Evolutionary conservation across 305 asterid species (phyloP), one percentile per base, ranked within the genome.

Genomic region (Stenogyne calaminthoides): DNA sequence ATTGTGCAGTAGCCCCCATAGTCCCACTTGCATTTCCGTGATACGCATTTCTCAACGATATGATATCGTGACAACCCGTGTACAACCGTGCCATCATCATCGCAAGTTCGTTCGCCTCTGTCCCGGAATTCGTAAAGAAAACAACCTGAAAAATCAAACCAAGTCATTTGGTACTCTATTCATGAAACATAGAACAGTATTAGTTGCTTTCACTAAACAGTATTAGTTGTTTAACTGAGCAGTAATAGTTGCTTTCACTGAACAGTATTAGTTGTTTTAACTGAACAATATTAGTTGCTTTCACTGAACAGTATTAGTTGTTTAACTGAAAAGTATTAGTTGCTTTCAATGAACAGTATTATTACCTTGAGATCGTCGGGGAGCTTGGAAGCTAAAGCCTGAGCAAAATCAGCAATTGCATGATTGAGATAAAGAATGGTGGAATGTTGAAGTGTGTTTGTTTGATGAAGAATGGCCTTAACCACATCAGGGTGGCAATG

Each of bases 401-500:
- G 96, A 11, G 93, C 98, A 63, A 89, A 93, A 82, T 93, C 96
- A 25, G 92, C 36, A 12, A 91, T 81, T 6, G 89, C 80, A 54
- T 88, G 93, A 76, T 91, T 91, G 49, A 93, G 88, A 66, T 93
- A 91, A 1, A 91, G 77, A 36, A 87, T 82, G 25, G 97, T 91
- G 1, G 98, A 85, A 72, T 93, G 98, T 39, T 93, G 97, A 12
- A 93, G 74, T 15, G 67, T 71, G n/a, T 85, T 78, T 19, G 87
- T 89, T 80, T 93, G 96, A 3, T 80, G 72, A 3, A 89, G 80
- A 44, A 93, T 86, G 44, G 98, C 95, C 56, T 84, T 78, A 3
- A 91, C 92, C 19, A 93, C 92, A 19, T 91, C 93, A 71, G 98
- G 97, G 82, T 93, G 96, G 77, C 98, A 93, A 67, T 91, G 98